These are phyloP conservation scores for Termitomyces sp. DNA, from an alignment of 768 basidiomycete species.

Conservation along the genomic window DNA sequence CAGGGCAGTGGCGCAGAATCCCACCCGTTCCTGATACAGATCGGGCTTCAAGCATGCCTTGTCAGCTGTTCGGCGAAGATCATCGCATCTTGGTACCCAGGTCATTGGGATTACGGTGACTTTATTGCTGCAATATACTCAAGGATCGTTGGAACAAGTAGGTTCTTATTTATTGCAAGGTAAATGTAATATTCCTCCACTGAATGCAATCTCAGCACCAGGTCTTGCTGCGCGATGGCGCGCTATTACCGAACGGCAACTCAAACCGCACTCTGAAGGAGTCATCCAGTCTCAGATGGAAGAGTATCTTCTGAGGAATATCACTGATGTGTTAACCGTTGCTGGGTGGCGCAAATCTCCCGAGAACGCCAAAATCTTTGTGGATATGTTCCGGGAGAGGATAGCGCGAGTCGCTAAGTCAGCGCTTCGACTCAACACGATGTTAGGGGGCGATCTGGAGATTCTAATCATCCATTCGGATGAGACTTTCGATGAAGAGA, in stretches of 20 bases:
- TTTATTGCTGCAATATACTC: conserved; percentile 32
- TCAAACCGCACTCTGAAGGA: conserved; percentile 15
- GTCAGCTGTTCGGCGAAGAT: conserved; percentile 32
- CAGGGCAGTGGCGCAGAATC: neutral
- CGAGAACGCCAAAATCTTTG: neutral
- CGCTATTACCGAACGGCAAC: conserved; percentile 21
- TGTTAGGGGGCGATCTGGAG: neutral
- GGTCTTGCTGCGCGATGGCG: conserved; percentile 21
- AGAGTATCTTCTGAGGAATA: neutral
- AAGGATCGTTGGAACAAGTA: conserved; percentile 32
- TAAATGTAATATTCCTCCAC: neutral
- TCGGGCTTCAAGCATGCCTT: conserved; percentile 25
- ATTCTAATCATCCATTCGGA: neutral
- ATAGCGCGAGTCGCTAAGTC: neutral
- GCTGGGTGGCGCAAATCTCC: neutral
- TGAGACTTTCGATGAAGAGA: neutral
- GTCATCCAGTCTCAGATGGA: conserved; percentile 15
- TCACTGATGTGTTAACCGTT: neutral
- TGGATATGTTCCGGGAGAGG: neutral
- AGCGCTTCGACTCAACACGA: neutral
- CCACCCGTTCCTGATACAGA: neutral
- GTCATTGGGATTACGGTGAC: conserved; percentile 36
- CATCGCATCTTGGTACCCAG: conserved; percentile 37
- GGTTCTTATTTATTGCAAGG: conserved; percentile 3
- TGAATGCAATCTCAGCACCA: conserved; percentile 10